Base-by-base conservation (phyloP, 2,329 filamentous ascomycete species). In the Didymella pomorum region DNA sequence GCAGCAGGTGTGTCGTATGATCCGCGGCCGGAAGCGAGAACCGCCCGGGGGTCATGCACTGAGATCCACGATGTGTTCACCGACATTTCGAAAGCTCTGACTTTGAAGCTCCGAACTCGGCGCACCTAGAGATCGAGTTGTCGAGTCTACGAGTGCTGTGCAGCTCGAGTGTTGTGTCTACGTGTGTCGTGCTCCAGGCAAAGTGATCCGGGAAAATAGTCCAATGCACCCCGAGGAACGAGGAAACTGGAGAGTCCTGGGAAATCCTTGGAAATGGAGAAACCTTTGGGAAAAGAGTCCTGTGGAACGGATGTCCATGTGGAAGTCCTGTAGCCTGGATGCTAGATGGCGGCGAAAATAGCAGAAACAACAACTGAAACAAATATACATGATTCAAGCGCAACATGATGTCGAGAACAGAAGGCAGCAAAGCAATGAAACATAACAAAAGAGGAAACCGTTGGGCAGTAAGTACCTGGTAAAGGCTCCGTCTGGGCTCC, bases 401-500 rank as follows among this genome's bases (percentile, higher is more conserved):
- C 66, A 56, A 75, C 71, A 75, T 56, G 60, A 60, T 60, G 44
- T 57, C 58, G 49, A 48, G 43, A 59, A 52, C 46, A 65, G 52
- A 59, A 64, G 57, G 61, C 42, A 59, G 45, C 62, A 69, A 64
- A 56, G 63, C 54, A 67, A 62, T 11, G 49, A 70, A 71, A 61
- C 63, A 69, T 59, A 68, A 66, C 56, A 58, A 51, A 58, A 63
- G 60, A 61, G 67, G 64, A 67, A 64, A 76, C 72, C 74, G 62
- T 71, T 74, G 76, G 75, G 74, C 72, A 75, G 71, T 78, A 78
- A 77, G 73, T 78, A 78, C 76, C 76, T 78, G 66, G 74, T 71
- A 67, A 72, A 68, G 74, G 71, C 71, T 77, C 70, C 69, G 70
- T 74, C 69, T 75, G 74, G 75, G 71, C 73, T 78, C 75, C 74